Base-by-base conservation (phyloP, 2,329 filamentous ascomycete genomes). In the Talaromyces islandicus region DNA sequence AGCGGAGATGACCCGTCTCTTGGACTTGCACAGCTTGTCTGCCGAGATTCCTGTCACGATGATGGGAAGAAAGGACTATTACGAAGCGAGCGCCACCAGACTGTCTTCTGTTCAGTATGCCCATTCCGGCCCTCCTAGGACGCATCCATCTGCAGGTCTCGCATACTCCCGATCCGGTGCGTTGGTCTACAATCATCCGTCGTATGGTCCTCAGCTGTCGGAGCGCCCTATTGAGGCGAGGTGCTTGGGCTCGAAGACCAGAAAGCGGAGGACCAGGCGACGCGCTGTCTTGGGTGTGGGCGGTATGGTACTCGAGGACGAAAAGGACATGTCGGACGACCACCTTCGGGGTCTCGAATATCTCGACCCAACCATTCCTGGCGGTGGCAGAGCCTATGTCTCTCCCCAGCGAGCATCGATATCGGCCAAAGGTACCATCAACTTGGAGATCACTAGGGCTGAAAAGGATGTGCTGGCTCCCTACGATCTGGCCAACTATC, bases 61-160 rank as follows among this genome's bases (percentile, higher is more conserved):
- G 27, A 68, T 75, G 27, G 69, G 68, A 46, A 35, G 41, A 46
- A 57, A 62, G 25, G 69, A 68, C 43, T 71, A 73, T 64, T 80
- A 68, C 70, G 68, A 66, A 63, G 71, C 64, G 63, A 77, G 62
- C 14, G 70, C 66, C 46, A 73, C 67, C 53, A 73, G 71, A 53
- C 63, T 74, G 53, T 71, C 69, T 27, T 72, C 78, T 7, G 61
- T 73, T 10, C 75, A 77, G 60, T 83, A 82, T 65, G 74, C 74
- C 35, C 67, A 71, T 32, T 70, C 70, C 29, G 82, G 81, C 2
- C 83, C 83, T 21, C 83, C 84, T 1, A 81, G 80, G 60, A 88
- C 86, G 7, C 86, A 89, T 71, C 86, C 86, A 2, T 86, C 83
- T 4, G 86, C 83, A 4, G 86, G 86, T 63, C 75, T 89, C 5